phyloP scores from a whole-genome alignment of 768 basidiomycete species.

The Tricholoma furcatifolium region DNA sequence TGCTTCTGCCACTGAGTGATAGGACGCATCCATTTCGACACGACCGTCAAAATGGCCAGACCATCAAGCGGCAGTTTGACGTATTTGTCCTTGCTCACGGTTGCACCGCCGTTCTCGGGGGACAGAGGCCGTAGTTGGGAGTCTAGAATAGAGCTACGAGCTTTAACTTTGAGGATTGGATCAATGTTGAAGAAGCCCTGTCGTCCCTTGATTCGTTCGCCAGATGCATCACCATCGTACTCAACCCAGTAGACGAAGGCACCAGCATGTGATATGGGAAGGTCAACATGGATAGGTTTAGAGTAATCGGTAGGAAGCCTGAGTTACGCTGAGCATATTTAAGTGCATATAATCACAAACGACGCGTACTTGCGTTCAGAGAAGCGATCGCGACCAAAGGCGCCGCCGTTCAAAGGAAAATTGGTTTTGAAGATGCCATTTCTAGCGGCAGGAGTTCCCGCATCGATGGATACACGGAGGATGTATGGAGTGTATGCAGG shows the following conservation, averaged over 20 bases:
- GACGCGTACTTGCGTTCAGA: conserved; percentile 64
- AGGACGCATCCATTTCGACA: conserved; percentile 99
- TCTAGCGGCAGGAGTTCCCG: conserved; percentile 86
- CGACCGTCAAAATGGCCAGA: conserved; percentile 82
- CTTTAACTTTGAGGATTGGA: conserved; percentile 76
- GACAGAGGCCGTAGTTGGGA: conserved; percentile 49
- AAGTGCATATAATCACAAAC: conserved; percentile 13
- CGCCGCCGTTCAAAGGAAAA: conserved; percentile 92
- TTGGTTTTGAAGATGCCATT: conserved; percentile 96
- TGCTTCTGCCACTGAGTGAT: conserved; percentile 73
- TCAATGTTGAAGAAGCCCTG: conserved; percentile 97
- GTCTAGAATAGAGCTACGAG: conserved; percentile 73
- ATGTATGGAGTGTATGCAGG: conserved; percentile 89
- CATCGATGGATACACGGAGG: conserved; percentile 85
- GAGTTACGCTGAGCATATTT: conserved; percentile 16
- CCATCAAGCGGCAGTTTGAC: conserved; percentile 84
- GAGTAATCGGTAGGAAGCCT: conserved; percentile 86
- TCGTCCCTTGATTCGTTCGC: conserved; percentile 72
- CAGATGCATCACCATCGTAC: conserved; percentile 64
- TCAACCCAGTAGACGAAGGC: conserved; percentile 96
- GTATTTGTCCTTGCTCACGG: conserved; percentile 42
- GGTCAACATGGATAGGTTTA: conserved; percentile 89
- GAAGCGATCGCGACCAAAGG: conserved; percentile 74
- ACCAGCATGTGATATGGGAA: conserved; percentile 95
- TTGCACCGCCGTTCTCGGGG: conserved; percentile 49